Conservation (phyloP, 805 yeast species). For the Pichia rugopelliculosa region DNA sequence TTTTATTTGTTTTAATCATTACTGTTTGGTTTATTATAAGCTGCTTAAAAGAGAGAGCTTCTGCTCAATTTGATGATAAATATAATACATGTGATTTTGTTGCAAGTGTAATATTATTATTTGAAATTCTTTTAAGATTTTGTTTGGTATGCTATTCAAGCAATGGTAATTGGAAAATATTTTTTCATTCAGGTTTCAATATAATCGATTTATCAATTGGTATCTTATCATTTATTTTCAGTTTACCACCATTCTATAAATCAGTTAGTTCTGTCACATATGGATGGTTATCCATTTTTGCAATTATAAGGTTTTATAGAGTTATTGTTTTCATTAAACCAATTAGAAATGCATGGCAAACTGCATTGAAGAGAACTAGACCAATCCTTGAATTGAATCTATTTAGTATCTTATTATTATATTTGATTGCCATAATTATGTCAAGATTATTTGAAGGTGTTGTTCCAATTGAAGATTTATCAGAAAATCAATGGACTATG, state of each 20-base stretch:
- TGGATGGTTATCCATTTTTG: conserved; percentile 79
- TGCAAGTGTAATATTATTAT: conserved; percentile 39
- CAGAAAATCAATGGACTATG: conserved; percentile 47
- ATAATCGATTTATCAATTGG: conserved; percentile 54
- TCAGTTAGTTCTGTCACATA: conserved; percentile 46
- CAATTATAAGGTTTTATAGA: conserved; percentile 69
- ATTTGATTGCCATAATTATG: conserved; percentile 55
- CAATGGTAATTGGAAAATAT: conserved; percentile 36
- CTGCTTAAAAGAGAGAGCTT: conserved; percentile 34
- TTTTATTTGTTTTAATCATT: conserved; percentile 33
- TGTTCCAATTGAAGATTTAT: conserved; percentile 44
- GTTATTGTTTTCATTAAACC: conserved; percentile 49
- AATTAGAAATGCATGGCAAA: conserved; percentile 61
- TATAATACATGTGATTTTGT: conserved; percentile 39
- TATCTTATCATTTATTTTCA: conserved; percentile 47
- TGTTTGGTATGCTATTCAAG: conserved; percentile 38
- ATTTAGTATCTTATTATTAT: conserved; percentile 61
- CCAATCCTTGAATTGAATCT: conserved; percentile 65
- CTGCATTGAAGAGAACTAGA: conserved; percentile 57
- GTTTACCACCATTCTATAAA: conserved; percentile 42
- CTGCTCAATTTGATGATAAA: conserved; percentile 20
- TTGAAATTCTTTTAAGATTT: conserved; percentile 53
- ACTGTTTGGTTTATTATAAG: conserved; percentile 41
- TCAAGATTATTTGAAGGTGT: conserved; percentile 71
- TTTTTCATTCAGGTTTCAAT: conserved; percentile 46